phyloP scores from a whole-genome alignment of 2,329 filamentous ascomycete genomes.

The Hortaea werneckii region DNA sequence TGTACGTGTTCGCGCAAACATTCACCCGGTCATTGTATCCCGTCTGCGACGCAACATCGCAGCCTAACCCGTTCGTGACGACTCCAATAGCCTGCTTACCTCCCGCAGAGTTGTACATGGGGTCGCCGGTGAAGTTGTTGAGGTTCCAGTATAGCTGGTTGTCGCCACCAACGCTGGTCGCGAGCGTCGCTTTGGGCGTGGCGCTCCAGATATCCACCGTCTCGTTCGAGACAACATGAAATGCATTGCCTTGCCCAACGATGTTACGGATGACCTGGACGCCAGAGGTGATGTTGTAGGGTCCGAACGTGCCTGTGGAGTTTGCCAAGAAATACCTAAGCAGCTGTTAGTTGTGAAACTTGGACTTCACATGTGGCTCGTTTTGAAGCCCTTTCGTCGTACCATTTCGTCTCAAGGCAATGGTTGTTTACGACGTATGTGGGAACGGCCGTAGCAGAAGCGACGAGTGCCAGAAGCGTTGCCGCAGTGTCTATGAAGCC shows the following conservation, averaged over 20 bases:
- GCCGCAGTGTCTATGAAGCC: no score
- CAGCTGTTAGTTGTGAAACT: not conserved
- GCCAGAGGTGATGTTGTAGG: not conserved
- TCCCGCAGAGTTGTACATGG: not conserved
- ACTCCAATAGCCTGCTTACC: not conserved
- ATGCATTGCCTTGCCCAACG: not conserved
- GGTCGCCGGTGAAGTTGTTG: not conserved
- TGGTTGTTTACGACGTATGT: not conserved
- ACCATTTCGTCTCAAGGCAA: not conserved
- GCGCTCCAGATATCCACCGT: not conserved
- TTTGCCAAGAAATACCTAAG: not conserved
- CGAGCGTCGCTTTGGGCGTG: not conserved
- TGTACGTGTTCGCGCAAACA: not conserved
- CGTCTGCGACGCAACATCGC: not conserved
- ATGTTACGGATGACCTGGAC: not conserved
- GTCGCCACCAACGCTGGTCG: not conserved
- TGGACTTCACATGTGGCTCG: not conserved
- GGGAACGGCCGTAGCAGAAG: not conserved
- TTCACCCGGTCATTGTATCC: not conserved
- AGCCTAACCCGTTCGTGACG: not conserved
- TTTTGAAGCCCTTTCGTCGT: not conserved
- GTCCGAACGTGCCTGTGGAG: not conserved
- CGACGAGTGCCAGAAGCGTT: no score
- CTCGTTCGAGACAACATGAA: not conserved
- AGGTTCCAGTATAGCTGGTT: not conserved